Percentiles rank a stretch among this genome's conserved stretches.
Evolutionary conservation across 2,329 filamentous ascomycete genomes (phyloP).

Genomic region (Pseudopyrenochaeta lycopersici): DNA sequence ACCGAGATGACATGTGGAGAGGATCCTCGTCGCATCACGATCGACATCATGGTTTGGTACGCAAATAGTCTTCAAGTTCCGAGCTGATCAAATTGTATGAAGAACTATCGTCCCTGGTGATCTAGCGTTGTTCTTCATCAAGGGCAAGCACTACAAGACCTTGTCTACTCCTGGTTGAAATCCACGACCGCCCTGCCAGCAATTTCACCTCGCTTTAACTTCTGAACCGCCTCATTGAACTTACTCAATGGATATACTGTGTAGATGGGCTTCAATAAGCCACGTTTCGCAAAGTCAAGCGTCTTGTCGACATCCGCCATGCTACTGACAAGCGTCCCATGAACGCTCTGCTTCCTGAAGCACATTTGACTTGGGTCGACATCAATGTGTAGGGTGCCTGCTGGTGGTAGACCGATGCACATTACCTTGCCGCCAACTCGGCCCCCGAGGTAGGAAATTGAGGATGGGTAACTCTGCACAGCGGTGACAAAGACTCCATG

Average conservation of each 20-base stretch:
- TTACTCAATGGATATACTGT: slow-evolving; percentile 58
- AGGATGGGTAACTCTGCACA: slow-evolving; percentile 41
- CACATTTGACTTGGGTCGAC: slow-evolving; percentile 47
- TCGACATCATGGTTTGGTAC: not conserved
- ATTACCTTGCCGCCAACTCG: slow-evolving; percentile 62
- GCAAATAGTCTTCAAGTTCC: not conserved
- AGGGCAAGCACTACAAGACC: not conserved
- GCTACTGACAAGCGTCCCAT: slow-evolving; percentile 55
- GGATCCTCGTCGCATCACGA: not conserved
- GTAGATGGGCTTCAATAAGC: slow-evolving; percentile 59
- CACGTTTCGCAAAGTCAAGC: slow-evolving; percentile 60
- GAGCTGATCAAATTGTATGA: not conserved
- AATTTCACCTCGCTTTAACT: slow-evolving; percentile 59
- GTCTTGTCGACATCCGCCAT: slow-evolving; percentile 59
- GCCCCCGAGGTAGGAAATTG: slow-evolving; percentile 49
- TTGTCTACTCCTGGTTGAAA: slow-evolving; percentile 55
- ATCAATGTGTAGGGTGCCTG: slow-evolving; percentile 40
- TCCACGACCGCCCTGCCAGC: slow-evolving; percentile 63
- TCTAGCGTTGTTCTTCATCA: not conserved
- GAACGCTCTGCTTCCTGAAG: slow-evolving; percentile 46
- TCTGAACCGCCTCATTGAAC: slow-evolving; percentile 62
- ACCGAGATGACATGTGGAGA: not conserved
- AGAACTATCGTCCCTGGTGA: not conserved
- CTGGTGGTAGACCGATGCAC: slow-evolving; percentile 58
- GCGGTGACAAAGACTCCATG: slow-evolving; percentile 52